These are phyloP conservation scores for Rhodofomes roseus DNA, from an alignment of 1,284 basidiomycete genomes.

Conservation along the genomic window DNA sequence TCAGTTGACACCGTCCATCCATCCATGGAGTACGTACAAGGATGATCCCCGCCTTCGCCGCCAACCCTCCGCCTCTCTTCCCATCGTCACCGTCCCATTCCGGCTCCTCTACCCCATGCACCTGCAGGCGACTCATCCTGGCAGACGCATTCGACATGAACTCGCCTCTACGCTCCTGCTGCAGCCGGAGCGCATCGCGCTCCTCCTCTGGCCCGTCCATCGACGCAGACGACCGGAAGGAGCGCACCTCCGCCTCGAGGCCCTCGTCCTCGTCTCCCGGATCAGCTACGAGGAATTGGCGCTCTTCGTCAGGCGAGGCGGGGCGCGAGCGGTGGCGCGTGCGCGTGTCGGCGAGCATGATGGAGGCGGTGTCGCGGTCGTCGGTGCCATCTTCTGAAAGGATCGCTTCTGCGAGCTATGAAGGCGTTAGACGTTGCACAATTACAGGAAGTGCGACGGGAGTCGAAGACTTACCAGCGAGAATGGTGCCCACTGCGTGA, in stretches of 20 bases:
- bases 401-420: conserved; percentile 70
- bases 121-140: conserved; percentile 37
- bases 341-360: conserved; percentile 44
- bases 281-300: conserved; percentile 31
- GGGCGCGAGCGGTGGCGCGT: conserved; percentile 18
- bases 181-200: conserved; percentile 20
- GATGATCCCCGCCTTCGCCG: conserved; percentile 83
- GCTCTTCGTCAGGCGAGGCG: conserved; percentile 23
- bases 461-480: conserved; percentile 50
- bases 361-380: conserved; percentile 39
- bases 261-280: conserved; percentile 29
- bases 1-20: too few relatives aligned
- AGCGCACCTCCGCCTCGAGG: conserved; percentile 32
- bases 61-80: conserved; percentile 19
- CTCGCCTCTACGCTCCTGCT: conserved; percentile 19
- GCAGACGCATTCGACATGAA: conserved; percentile 45
- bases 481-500: conserved; percentile 80
- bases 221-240: conserved; percentile 26
- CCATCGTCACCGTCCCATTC: conserved; percentile 4
- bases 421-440: background rate
- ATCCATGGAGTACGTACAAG: conserved; percentile 56
- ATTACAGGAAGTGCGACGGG: background rate
- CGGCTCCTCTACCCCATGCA: conserved; percentile 17
- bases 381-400: conserved; percentile 45
- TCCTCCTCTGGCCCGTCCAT: conserved; percentile 23